phyloP scores from a whole-genome alignment of 306 rosid species.

The Acacia acuminata region DNA sequence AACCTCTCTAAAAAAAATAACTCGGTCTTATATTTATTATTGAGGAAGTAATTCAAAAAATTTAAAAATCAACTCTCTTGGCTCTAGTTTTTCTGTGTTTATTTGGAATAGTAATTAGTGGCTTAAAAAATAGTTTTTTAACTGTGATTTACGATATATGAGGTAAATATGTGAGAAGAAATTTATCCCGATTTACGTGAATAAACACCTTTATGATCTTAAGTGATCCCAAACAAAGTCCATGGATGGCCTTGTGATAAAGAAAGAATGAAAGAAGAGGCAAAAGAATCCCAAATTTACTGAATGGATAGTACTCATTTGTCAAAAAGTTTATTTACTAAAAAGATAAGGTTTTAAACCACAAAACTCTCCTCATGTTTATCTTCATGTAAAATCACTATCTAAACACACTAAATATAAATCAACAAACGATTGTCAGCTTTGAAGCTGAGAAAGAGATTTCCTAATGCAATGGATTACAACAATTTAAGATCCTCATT shows the following conservation, averaged over 20 bases:
- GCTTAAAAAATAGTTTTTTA: too few relatives aligned
- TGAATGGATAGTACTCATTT: background rate
- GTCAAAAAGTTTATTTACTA: background rate
- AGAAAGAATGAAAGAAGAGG: background rate
- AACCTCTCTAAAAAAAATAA: too few relatives aligned
- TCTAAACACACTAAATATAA: too few relatives aligned
- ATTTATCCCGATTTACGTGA: too few relatives aligned
- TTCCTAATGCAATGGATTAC: background rate
- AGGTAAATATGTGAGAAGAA: too few relatives aligned
- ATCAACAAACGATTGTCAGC: background rate
- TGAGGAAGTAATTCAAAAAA: background rate
- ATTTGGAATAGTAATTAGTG: background rate
- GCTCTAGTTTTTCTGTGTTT: too few relatives aligned
- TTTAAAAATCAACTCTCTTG: background rate
- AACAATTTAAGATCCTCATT: background rate
- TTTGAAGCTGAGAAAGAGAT: background rate
- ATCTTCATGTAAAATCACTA: too few relatives aligned
- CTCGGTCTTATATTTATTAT: too few relatives aligned
- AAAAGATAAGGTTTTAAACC: too few relatives aligned
- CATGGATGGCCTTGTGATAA: background rate
- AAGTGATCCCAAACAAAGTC: background rate
- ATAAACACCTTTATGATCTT: too few relatives aligned
- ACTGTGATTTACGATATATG: too few relatives aligned
- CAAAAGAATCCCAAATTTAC: background rate
- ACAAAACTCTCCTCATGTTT: too few relatives aligned